These are phyloP conservation scores for Mrakia frigida DNA, from an alignment of 768 basidiomycete species.

Conservation along the genomic window DNA sequence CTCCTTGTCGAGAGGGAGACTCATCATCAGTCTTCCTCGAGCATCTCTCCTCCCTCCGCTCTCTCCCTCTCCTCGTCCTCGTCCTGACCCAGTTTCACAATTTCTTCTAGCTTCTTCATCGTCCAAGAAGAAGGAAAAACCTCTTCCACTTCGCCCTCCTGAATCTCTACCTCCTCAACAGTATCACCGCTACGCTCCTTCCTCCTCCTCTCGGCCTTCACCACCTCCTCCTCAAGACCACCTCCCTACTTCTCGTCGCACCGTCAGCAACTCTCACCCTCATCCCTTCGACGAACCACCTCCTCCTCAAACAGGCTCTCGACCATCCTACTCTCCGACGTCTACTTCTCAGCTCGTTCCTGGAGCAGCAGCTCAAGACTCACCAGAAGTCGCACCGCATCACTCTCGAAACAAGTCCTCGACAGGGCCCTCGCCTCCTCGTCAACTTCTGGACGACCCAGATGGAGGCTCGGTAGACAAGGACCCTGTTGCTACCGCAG, in stretches of 20 bases:
- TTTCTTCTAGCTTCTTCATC: background rate
- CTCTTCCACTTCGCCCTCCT: background rate
- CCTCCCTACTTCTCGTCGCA: background rate
- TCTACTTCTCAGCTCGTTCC: background rate
- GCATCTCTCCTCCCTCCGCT: background rate
- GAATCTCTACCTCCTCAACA: conserved; percentile 25
- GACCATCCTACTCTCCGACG: background rate
- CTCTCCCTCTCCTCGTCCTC: background rate
- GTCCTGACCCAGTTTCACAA: background rate
- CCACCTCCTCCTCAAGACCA: background rate
- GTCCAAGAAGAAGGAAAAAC: conserved; percentile 13
- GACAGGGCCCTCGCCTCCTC: background rate
- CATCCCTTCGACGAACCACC: background rate
- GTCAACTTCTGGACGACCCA: background rate
- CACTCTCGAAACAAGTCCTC: background rate
- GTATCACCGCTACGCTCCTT: conserved; percentile 8
- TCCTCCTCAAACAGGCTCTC: background rate
- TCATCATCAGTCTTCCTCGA: background rate
- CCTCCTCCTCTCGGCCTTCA: conserved; percentile 2
- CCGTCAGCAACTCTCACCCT: background rate
- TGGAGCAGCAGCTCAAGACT: background rate
- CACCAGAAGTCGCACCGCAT: background rate
- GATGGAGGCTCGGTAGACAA: background rate
- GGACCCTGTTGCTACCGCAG: too few species aligned
- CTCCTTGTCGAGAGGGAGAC: background rate